Evolutionary conservation across 208 protist species (phyloP), one percentile per base, ranked within the genome.

Genomic region (Trypanosoma conorhini): DNA sequence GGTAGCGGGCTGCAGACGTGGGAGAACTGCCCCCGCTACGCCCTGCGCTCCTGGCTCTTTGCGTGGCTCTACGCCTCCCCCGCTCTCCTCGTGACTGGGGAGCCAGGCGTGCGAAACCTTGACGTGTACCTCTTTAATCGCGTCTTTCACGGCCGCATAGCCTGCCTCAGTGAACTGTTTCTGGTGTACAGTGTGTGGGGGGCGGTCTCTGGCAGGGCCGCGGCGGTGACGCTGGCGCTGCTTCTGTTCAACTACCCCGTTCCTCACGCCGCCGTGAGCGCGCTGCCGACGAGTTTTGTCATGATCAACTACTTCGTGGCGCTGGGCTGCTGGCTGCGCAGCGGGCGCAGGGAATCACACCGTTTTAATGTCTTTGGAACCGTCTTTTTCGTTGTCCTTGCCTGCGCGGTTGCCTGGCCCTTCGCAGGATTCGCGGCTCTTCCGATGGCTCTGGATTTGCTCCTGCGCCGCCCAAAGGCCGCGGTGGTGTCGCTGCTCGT

Each of bases 1-100:
- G 96, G 95, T 24, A 83, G 57, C 28, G 98, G 97, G 22, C 80
- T 98, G 59, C 98, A 99, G 70, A 99, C 98, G 22, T 99, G 98
- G 98, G 97, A 99, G 77, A 97, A 99, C 85, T 89, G 84, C 63
- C 80, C 88, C 7, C 72, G 77, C 61, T 99, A 82, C 77, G 96
- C 85, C 17, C 75, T 98, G 21, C 89, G 96, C 9, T 97, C 93
- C 19, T 98, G 91, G 70, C 62, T 92, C 19, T 98, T 98, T 70
- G n/a, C 92, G 3, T 83, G 73, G 65, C 35, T 97, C 15, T 95
- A 98, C 79, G 82, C 81, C 13, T 73, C 73, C 62, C 89, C 83
- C 3, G 83, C 67, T 0, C 62, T 80, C 38, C 62, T 89, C 30
- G 51, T 71, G 10, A 26, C 33, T 21, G 30, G 19, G 12, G 15